phyloP scores from a whole-genome alignment of 345 rosid species.

The Sisymbrium irio region DNA sequence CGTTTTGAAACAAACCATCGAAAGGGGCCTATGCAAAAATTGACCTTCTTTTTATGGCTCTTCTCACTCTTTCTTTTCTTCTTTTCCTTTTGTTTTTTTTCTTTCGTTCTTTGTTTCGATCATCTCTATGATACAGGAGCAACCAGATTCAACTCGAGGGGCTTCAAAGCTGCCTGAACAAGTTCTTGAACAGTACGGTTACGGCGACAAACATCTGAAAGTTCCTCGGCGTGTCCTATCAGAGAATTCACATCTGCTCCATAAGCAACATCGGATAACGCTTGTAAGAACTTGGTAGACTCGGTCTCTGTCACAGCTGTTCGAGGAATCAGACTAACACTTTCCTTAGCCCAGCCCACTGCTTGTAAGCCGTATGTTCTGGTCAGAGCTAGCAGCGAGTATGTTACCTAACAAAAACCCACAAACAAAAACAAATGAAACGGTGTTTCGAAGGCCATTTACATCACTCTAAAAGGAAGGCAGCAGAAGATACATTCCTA shows the following conservation, averaged over 20 bases:
- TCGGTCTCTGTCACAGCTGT: slow-evolving; percentile 78
- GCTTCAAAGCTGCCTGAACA: slow-evolving; percentile 87
- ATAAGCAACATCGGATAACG: slow-evolving; percentile 69
- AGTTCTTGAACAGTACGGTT: slow-evolving; percentile 91
- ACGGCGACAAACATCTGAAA: slow-evolving; percentile 91
- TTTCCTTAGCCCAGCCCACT: slow-evolving; percentile 77
- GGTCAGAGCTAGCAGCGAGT: slow-evolving; percentile 69
- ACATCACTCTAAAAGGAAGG: neutral
- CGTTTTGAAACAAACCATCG: slow-evolving; percentile 24
- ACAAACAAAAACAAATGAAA: slow-evolving; percentile 4
- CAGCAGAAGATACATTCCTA: neutral
- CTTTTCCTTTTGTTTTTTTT: neutral
- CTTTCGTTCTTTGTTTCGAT: slow-evolving; percentile 17
- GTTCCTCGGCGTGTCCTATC: slow-evolving; percentile 71
- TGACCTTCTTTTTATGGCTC: slow-evolving; percentile 33
- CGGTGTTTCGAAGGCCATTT: neutral
- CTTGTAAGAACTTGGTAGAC: slow-evolving; percentile 61
- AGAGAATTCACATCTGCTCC: slow-evolving; percentile 63
- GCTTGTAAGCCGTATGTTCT: slow-evolving; percentile 62
- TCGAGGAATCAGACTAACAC: slow-evolving; percentile 66
- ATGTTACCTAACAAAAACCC: slow-evolving; percentile 54
- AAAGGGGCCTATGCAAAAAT: slow-evolving; percentile 47
- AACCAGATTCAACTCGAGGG: slow-evolving; percentile 64
- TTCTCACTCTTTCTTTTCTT: slow-evolving; percentile 9
- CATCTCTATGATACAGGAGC: slow-evolving; percentile 47